A percentile compares a stretch with the other conserved stretches of the same genome.
These are phyloP conservation scores for Agaricus blazei DNA, from an alignment of 768 basidiomycete species.

Conservation along the genomic window DNA sequence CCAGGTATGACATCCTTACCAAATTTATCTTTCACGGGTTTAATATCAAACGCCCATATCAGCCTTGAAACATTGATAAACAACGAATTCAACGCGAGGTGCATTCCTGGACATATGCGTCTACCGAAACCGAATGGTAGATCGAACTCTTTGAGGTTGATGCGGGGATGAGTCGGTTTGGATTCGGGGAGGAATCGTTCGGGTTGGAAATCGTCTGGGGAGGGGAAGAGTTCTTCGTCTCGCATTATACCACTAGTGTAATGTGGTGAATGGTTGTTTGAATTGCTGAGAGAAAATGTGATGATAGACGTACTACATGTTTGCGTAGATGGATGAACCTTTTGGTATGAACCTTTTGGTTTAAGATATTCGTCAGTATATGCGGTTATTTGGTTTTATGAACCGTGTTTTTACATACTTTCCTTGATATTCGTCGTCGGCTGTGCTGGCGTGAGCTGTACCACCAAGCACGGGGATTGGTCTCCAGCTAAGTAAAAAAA, in stretches of 20 bases:
- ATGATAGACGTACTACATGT: conserved; percentile 17
- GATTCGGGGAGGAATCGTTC: conserved; percentile 16
- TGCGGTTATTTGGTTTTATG: not conserved
- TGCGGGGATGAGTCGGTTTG: conserved; percentile 3
- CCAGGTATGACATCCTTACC: conserved; percentile 1
- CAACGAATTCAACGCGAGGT: conserved; percentile 21
- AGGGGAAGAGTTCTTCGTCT: conserved; percentile 18
- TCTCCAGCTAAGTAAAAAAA: conserved; percentile 14
- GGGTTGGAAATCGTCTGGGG: conserved; percentile 16
- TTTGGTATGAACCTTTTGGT: conserved; percentile 25
- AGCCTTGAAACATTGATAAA: conserved; percentile 20
- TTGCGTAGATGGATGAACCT: conserved; percentile 21
- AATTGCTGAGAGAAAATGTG: too few relatives aligned
- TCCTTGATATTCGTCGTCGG: conserved; percentile 31
- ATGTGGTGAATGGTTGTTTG: not conserved
- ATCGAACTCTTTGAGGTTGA: conserved; percentile 10
- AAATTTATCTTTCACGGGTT: conserved; percentile 8
- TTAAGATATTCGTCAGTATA: not conserved
- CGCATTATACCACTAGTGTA: conserved; percentile 18
- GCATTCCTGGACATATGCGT: conserved; percentile 23
- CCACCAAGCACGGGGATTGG: conserved; percentile 24
- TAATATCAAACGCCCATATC: conserved; percentile 20
- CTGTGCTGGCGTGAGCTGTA: conserved; percentile 25
- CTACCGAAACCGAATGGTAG: conserved; percentile 24
- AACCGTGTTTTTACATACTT: conserved; percentile 9